Percentiles rank a stretch among this genome's conserved stretches.
Evolutionary conservation across 495 filamentous ascomycete genomes (phyloP).

Genomic region (Aspergillus funiculosus): DNA sequence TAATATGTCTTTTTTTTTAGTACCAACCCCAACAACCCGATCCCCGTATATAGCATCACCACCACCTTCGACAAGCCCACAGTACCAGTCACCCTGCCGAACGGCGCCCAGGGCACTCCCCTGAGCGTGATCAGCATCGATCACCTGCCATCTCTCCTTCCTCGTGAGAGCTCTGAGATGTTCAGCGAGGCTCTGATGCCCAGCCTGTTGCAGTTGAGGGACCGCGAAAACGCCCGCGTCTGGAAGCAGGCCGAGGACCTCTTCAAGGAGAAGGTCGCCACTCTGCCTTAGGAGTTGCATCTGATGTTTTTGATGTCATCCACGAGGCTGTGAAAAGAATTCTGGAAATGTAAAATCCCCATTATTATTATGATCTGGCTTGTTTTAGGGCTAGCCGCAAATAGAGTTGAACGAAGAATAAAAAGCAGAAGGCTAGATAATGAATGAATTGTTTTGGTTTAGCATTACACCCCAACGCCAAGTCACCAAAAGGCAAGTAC

Average conservation of each 20-base stretch:
- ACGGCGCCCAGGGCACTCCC: slow-evolving; percentile 49
- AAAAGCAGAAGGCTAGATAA: neutral
- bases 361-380: neutral
- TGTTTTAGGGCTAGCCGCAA: neutral
- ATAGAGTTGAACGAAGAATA: slow-evolving; percentile 1
- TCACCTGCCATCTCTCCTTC: slow-evolving; percentile 81
- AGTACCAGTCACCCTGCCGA: slow-evolving; percentile 54
- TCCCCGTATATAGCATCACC: slow-evolving; percentile 78
- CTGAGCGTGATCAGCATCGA: slow-evolving; percentile 82
- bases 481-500: too few species aligned
- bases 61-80: slow-evolving; percentile 84
- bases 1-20: slow-evolving; percentile 15
- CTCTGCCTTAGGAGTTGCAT: slow-evolving; percentile 46
- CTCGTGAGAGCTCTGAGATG: slow-evolving; percentile 80
- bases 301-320: neutral
- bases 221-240: slow-evolving; percentile 63
- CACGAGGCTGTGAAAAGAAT: neutral
- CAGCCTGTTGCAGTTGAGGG: slow-evolving; percentile 69
- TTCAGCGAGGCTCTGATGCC: slow-evolving; percentile 79
- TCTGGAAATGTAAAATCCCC: neutral
- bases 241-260: slow-evolving; percentile 81
- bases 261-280: slow-evolving; percentile 78
- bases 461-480: too few species aligned
- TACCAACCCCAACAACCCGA: slow-evolving; percentile 68
- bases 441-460: neutral